Percentiles rank a stretch among this genome's conserved stretches.
Conservation (phyloP, 306 rosid species). For the Cicer yamashitae region DNA sequence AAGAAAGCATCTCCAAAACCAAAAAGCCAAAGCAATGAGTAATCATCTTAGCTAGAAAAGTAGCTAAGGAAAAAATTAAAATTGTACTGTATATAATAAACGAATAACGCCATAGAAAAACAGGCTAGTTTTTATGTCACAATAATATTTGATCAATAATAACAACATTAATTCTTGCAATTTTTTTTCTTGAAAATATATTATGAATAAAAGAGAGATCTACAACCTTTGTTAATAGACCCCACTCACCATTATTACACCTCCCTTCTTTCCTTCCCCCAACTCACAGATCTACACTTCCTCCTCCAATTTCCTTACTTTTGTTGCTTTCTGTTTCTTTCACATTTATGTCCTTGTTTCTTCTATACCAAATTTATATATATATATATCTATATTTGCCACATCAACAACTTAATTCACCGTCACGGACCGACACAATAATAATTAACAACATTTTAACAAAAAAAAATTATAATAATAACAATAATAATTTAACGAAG, state of each 20-base stretch:
- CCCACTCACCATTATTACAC: slow-evolving; percentile 76
- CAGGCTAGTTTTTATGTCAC: slow-evolving; percentile 1
- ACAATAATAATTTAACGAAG: slow-evolving; percentile 33
- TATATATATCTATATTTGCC: slow-evolving; percentile 46
- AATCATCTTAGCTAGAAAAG: background rate
- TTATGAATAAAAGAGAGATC: slow-evolving; percentile 51
- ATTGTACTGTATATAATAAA: background rate
- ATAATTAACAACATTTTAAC: slow-evolving; percentile 29
- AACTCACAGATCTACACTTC: slow-evolving; percentile 52
- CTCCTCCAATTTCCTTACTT: slow-evolving; percentile 25
- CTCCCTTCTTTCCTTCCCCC: slow-evolving; percentile 4
- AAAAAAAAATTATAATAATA: slow-evolving; percentile 11
- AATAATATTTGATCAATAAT: slow-evolving; percentile 40
- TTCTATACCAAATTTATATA: slow-evolving; percentile 53
- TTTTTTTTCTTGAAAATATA: background rate
- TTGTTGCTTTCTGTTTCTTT: slow-evolving; percentile 37
- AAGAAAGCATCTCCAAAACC: slow-evolving; percentile 37
- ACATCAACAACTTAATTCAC: slow-evolving; percentile 52
- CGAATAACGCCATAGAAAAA: background rate
- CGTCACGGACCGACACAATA: slow-evolving; percentile 43
- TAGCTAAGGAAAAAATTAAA: slow-evolving; percentile 19
- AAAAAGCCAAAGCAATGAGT: slow-evolving; percentile 26
- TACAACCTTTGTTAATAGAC: slow-evolving; percentile 62
- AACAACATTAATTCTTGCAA: slow-evolving; percentile 3
- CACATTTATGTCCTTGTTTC: slow-evolving; percentile 44